These are phyloP conservation scores for Litsea cubeba DNA, from an alignment of 164 flowering plant species.

Conservation along the genomic window DNA sequence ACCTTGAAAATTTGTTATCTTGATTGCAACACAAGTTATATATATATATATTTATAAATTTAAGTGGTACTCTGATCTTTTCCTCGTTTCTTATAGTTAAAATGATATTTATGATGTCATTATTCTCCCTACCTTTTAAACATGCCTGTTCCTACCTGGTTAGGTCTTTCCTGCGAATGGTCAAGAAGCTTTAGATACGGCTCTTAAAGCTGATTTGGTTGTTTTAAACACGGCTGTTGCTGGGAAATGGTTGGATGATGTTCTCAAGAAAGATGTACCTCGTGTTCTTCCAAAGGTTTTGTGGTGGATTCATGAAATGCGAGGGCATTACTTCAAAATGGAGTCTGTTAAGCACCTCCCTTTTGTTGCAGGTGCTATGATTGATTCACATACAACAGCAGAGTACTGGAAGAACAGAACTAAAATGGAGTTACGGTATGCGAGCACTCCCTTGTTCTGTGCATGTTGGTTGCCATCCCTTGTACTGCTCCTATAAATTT, in stretches of 20 bases:
- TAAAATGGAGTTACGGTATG: constrained; percentile 66
- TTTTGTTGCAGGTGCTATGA: constrained; percentile 94
- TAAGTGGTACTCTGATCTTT: background rate
- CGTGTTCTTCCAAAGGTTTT: constrained; percentile 84
- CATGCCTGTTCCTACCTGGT: constrained; percentile 6
- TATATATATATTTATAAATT: no score
- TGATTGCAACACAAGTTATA: no score
- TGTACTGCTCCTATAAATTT: background rate
- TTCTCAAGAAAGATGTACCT: constrained; percentile 69
- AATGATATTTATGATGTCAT: background rate
- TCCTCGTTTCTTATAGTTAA: background rate
- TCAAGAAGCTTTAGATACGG: constrained; percentile 68
- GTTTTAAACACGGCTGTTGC: constrained; percentile 97
- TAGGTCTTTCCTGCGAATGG: constrained; percentile 77
- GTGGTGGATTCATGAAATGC: constrained; percentile 99
- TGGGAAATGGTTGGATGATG: constrained; percentile 97
- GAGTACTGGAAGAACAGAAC: constrained; percentile 95
- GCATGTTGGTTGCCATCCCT: background rate
- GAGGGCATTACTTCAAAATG: constrained; percentile 90
- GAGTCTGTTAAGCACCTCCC: constrained; percentile 97
- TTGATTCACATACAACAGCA: constrained; percentile 89
- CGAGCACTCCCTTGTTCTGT: background rate
- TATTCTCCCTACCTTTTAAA: background rate
- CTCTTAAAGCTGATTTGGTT: constrained; percentile 88
- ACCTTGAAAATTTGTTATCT: no score